Conservation (phyloP, 192 early-diverging fungal genomes). For the Umbelopsis vinacea region DNA sequence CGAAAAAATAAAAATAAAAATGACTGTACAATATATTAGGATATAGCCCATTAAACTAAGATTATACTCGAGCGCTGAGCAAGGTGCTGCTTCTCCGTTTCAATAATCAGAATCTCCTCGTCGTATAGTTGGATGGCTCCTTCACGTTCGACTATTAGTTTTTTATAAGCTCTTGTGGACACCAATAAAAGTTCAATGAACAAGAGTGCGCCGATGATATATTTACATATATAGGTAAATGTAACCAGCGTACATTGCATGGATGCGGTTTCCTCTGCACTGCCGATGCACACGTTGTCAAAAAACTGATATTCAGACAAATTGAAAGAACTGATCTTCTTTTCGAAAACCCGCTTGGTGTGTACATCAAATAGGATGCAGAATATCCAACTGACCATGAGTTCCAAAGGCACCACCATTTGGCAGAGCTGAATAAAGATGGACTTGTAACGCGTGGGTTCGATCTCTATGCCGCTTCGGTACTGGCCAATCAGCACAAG, state of each 20-base stretch:
- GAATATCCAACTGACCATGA: constrained; percentile 38
- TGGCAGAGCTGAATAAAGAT: constrained; percentile 24
- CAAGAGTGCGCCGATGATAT: neutral
- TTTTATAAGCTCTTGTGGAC: neutral
- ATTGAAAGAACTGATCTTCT: neutral
- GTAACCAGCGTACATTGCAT: constrained; percentile 3
- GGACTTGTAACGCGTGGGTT: constrained; percentile 4
- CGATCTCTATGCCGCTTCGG: neutral
- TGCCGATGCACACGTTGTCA: neutral
- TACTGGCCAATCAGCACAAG: constrained; percentile 18
- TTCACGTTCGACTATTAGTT: neutral
- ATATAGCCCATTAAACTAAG: no score
- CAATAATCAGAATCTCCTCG: neutral
- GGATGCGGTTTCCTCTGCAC: neutral
- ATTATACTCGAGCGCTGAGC: no score
- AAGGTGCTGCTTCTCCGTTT: neutral
- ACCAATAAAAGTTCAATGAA: constrained; percentile 7
- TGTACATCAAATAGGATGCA: constrained; percentile 33
- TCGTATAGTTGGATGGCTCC: neutral
- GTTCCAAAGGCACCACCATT: constrained; percentile 28
- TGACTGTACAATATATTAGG: no score
- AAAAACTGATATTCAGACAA: neutral
- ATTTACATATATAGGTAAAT: constrained; percentile 9
- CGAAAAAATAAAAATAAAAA: neutral
- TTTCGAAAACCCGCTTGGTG: constrained; percentile 2